Percentiles rank a stretch among this genome's conserved stretches.
phyloP scores from a whole-genome alignment of 352 stramenopile genomes.

The Phytophthora vignae region DNA sequence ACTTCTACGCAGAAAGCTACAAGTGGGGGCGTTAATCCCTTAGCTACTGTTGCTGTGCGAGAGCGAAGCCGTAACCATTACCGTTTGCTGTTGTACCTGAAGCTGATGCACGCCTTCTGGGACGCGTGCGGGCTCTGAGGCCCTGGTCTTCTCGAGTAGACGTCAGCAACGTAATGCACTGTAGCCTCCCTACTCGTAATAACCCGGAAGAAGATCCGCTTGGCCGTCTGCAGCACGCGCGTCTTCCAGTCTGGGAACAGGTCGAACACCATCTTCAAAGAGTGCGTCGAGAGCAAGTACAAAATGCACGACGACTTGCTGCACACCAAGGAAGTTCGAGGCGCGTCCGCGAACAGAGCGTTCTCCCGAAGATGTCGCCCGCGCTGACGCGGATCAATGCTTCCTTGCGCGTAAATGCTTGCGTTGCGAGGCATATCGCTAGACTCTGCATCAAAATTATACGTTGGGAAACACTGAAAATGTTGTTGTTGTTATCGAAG shows the following conservation, averaged over 20 bases:
- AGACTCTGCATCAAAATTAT: too few relatives aligned
- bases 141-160: too few relatives aligned
- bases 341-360: constrained; percentile 52
- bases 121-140: too few relatives aligned
- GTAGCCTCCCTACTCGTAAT: too few relatives aligned
- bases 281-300: constrained; percentile 51
- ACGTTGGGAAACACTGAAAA: too few relatives aligned
- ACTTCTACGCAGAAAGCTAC: too few relatives aligned
- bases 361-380: constrained; percentile 63
- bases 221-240: constrained; percentile 53
- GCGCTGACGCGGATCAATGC: constrained; percentile 22
- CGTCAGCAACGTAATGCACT: too few relatives aligned
- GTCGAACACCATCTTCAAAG: constrained; percentile 60
- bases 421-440: constrained; percentile 87
- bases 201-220: constrained; percentile 3
- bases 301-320: constrained; percentile 62
- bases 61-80: too few relatives aligned
- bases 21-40: neutral
- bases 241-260: constrained; percentile 60
- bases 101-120: too few relatives aligned
- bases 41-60: too few relatives aligned
- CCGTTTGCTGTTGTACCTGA: too few relatives aligned
- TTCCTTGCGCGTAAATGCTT: constrained; percentile 68
- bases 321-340: constrained; percentile 43
- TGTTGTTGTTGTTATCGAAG: too few relatives aligned